Conservation (phyloP, 177 flowering plant genomes). For the Vitis hybrid region DNA sequence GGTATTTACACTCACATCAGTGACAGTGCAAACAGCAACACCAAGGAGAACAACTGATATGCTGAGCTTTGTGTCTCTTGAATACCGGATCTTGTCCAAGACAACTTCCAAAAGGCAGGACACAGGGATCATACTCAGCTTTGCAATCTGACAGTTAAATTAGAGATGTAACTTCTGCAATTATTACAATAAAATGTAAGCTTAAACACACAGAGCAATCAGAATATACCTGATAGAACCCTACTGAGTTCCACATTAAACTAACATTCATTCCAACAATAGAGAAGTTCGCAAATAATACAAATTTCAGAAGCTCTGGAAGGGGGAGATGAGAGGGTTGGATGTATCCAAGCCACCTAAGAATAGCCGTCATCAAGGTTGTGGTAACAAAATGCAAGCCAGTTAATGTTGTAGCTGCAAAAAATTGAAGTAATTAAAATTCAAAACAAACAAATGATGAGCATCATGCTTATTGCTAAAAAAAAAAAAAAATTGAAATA, state of each 20-base stretch:
- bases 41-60: slow-evolving; percentile 78
- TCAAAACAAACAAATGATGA: neutral
- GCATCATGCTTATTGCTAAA: neutral
- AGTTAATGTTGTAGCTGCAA: slow-evolving; percentile 83
- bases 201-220: neutral
- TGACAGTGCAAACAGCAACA: slow-evolving; percentile 86
- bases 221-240: slow-evolving; percentile 76
- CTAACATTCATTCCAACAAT: slow-evolving; percentile 91
- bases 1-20: slow-evolving; percentile 83
- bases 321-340: slow-evolving; percentile 67
- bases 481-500: neutral
- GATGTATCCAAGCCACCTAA: slow-evolving; percentile 70
- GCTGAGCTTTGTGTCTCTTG: slow-evolving; percentile 85
- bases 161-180: neutral
- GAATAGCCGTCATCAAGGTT: slow-evolving; percentile 61
- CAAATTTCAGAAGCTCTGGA: slow-evolving; percentile 67
- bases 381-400: slow-evolving; percentile 81
- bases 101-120: slow-evolving; percentile 71
- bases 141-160: slow-evolving; percentile 61
- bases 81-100: slow-evolving; percentile 70
- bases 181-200: slow-evolving; percentile 1
- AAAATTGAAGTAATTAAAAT: slow-evolving; percentile 1
- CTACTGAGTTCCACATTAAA: slow-evolving; percentile 86
- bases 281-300: slow-evolving; percentile 74
- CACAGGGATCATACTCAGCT: slow-evolving; percentile 88